These are phyloP conservation scores for Turritis glabra DNA, from an alignment of 345 rosid genomes.

Conservation along the genomic window DNA sequence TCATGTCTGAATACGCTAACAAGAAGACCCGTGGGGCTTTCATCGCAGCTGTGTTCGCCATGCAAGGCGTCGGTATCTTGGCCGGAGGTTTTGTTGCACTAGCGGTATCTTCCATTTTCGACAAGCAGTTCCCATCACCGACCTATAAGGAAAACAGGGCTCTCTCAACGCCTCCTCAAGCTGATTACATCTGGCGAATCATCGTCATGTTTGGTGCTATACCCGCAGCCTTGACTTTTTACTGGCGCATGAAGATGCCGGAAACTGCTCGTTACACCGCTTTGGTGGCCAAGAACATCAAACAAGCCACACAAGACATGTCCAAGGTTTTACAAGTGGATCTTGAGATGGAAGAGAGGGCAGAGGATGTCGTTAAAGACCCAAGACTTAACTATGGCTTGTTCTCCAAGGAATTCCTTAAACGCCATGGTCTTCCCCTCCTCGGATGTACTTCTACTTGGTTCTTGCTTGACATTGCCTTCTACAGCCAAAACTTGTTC, in stretches of 20 bases:
- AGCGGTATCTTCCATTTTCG: constrained; percentile 39
- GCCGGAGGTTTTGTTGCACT: constrained; percentile 62
- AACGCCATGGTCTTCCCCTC: constrained; percentile 59
- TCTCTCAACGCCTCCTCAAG: constrained; percentile 58
- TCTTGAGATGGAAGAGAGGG: constrained; percentile 43
- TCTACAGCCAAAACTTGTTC: constrained; percentile 67
- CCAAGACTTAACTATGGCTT: constrained; percentile 49
- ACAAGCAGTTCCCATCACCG: constrained; percentile 47
- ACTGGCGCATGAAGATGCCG: constrained; percentile 83
- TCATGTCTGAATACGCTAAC: constrained; percentile 46
- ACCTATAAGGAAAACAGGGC: constrained; percentile 34
- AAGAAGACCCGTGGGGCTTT: constrained; percentile 71
- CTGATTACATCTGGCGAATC: constrained; percentile 64
- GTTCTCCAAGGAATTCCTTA: constrained; percentile 46
- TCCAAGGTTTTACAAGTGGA: constrained; percentile 47
- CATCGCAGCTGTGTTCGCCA: constrained; percentile 76
- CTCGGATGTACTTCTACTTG: constrained; percentile 60
- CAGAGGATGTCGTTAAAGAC: neutral
- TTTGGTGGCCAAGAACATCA: constrained; percentile 50
- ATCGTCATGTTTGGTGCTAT: constrained; percentile 72
- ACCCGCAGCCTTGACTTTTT: constrained; percentile 61
- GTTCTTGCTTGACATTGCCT: constrained; percentile 71
- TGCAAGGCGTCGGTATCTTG: constrained; percentile 87
- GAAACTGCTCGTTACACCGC: constrained; percentile 74
- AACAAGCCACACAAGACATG: constrained; percentile 54